Conservation (phyloP, 1,284 basidiomycete genomes). For the Papiliotrema terrestris region DNA sequence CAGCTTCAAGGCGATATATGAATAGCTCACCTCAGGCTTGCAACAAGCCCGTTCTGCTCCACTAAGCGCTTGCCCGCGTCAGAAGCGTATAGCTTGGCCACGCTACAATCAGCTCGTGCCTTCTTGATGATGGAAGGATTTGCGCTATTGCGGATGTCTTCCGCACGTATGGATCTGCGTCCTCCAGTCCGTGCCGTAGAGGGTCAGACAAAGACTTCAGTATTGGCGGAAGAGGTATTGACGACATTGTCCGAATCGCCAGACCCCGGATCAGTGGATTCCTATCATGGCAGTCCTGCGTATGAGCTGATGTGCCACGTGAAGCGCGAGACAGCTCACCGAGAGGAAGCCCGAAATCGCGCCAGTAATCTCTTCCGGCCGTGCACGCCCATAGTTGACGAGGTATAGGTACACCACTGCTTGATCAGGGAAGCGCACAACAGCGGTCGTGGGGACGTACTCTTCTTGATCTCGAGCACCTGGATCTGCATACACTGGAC, state of each 20-base stretch:
- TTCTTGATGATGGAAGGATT: conserved; percentile 4
- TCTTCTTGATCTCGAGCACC: conserved; percentile 96
- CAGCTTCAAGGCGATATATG: not conserved
- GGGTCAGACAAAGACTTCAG: conserved; percentile 95
- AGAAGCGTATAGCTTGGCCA: conserved; percentile 93
- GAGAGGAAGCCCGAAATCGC: conserved; percentile 96
- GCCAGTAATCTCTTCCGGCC: conserved; percentile 91
- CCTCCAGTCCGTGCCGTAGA: conserved; percentile 82
- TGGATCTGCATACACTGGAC: conserved; percentile 83
- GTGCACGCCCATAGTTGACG: conserved; percentile 96
- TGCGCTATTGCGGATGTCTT: conserved; percentile 87
- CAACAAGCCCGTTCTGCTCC: conserved; percentile 88
- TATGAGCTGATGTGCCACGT: not conserved
- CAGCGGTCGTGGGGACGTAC: conserved; percentile 53
- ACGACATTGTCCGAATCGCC: conserved; percentile 97
- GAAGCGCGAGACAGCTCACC: conserved; percentile 30
- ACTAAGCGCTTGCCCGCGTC: conserved; percentile 77
- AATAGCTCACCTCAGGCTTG: conserved; percentile 66
- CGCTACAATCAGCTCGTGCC: conserved; percentile 44
- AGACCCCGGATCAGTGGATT: conserved; percentile 94
- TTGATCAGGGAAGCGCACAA: conserved; percentile 1
- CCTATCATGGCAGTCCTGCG: conserved; percentile 83
- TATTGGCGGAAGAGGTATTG: conserved; percentile 92
- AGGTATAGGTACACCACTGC: conserved; percentile 95
- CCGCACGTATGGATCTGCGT: conserved; percentile 95